phyloP scores from a whole-genome alignment of 306 rosid species.

The Astragalus glycyphyllos region DNA sequence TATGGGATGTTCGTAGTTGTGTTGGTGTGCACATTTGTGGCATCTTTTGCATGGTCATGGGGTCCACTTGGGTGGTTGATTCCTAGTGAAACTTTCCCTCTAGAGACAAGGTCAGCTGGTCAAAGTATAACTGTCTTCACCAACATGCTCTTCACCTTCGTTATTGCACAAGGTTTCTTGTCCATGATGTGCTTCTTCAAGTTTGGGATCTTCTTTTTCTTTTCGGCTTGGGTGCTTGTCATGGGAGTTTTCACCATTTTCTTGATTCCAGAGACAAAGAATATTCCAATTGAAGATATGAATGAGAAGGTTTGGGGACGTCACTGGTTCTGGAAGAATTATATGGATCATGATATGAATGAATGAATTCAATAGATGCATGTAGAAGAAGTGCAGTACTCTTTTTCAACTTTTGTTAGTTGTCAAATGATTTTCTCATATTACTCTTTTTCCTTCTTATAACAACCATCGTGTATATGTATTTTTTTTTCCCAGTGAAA shows the following conservation, averaged over 20 bases:
- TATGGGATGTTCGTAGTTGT: slow-evolving; percentile 57
- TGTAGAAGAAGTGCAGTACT: too few species aligned
- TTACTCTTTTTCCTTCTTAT: too few species aligned
- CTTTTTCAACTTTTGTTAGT: too few species aligned
- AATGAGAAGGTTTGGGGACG: slow-evolving; percentile 55
- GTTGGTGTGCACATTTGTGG: slow-evolving; percentile 62
- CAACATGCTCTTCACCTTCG: slow-evolving; percentile 69
- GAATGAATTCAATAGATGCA: too few species aligned
- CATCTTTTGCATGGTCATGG: slow-evolving; percentile 81
- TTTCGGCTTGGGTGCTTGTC: slow-evolving; percentile 46
- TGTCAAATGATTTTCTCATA: too few species aligned
- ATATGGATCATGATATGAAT: neutral
- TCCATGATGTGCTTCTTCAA: slow-evolving; percentile 61
- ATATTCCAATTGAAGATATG: slow-evolving; percentile 68
- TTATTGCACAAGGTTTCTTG: slow-evolving; percentile 66
- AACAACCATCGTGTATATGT: too few species aligned
- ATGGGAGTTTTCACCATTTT: slow-evolving; percentile 45
- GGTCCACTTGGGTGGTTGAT: slow-evolving; percentile 81
- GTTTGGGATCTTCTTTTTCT: slow-evolving; percentile 63
- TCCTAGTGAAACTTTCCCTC: slow-evolving; percentile 69
- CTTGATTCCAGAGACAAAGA: slow-evolving; percentile 65
- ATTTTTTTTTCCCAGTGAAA: too few species aligned
- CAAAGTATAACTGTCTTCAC: slow-evolving; percentile 63
- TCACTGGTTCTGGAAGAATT: slow-evolving; percentile 71
- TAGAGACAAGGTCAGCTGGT: slow-evolving; percentile 68